Conservation (phyloP, 495 filamentous ascomycete genomes). For the Neurospora discreta region DNA sequence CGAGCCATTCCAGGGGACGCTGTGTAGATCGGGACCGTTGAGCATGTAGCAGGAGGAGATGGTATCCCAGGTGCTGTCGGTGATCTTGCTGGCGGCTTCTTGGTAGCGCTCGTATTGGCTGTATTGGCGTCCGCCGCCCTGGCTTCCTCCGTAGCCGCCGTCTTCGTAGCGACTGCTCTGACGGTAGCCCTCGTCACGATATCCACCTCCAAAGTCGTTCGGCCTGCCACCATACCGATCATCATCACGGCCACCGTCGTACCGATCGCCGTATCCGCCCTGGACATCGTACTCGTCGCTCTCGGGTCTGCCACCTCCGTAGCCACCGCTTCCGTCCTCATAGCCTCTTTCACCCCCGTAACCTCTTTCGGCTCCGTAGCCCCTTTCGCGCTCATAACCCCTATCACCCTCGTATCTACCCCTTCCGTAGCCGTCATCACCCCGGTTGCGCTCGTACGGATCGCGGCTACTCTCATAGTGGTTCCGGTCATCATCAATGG, state of each 20-base stretch:
- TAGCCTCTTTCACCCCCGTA: constrained; percentile 14
- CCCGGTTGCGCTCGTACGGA: neutral
- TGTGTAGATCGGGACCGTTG: constrained; percentile 59
- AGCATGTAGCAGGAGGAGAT: constrained; percentile 82
- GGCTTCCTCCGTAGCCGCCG: neutral
- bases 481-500: neutral
- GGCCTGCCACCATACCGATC: constrained; percentile 4
- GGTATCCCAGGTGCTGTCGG: constrained; percentile 55
- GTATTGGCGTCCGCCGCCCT: constrained; percentile 28
- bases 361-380: neutral
- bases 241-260: constrained; percentile 2
- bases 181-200: constrained; percentile 4
- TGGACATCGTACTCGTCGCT: neutral
- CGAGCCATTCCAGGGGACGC: constrained; percentile 68
- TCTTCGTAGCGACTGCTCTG: neutral
- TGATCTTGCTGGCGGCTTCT: constrained; percentile 43
- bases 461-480: neutral
- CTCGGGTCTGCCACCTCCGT: constrained; percentile 2
- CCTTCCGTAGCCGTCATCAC: neutral
- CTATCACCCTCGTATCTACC: constrained; percentile 7
- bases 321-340: constrained; percentile 3
- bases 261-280: neutral
- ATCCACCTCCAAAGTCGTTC: constrained; percentile 10
- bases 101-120: constrained; percentile 52
- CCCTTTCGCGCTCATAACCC: constrained; percentile 4